phyloP scores from a whole-genome alignment of 257 asterid species.

The Primulina eburnea region DNA sequence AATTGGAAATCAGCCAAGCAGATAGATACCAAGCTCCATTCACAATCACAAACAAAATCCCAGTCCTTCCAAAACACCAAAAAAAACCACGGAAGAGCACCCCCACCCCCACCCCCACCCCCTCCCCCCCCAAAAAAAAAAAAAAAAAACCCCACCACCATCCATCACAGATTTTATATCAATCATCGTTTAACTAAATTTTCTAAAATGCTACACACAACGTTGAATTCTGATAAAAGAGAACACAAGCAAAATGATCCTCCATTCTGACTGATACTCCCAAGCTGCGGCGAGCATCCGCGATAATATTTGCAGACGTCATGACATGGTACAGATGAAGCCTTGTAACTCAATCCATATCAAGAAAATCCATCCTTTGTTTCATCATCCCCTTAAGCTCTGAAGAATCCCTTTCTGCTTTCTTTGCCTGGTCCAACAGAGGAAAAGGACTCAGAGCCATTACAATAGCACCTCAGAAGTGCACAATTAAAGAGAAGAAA shows the following conservation, averaged over 20 bases:
- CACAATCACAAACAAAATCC: slow-evolving; percentile 19
- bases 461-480: not conserved
- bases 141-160: not conserved
- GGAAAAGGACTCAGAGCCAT: not conserved
- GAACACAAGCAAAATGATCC: slow-evolving; percentile 16
- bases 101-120: not conserved
- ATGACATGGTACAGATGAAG: not conserved
- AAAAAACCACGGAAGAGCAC: slow-evolving; percentile 27
- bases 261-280: not conserved
- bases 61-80: slow-evolving; percentile 25
- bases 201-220: slow-evolving; percentile 10
- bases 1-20: too few relatives aligned
- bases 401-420: slow-evolving; percentile 79
- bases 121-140: too few relatives aligned
- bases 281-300: not conserved
- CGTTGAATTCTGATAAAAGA: not conserved
- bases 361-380: slow-evolving; percentile 95
- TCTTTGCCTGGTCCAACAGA: slow-evolving; percentile 64
- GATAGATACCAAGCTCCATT: not conserved
- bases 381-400: slow-evolving; percentile 91
- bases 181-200: not conserved
- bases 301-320: not conserved
- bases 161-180: not conserved
- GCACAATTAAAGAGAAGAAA: not conserved
- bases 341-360: slow-evolving; percentile 59